phyloP scores from a whole-genome alignment of 2,329 filamentous ascomycete genomes.

The Ascochyta lentis region DNA sequence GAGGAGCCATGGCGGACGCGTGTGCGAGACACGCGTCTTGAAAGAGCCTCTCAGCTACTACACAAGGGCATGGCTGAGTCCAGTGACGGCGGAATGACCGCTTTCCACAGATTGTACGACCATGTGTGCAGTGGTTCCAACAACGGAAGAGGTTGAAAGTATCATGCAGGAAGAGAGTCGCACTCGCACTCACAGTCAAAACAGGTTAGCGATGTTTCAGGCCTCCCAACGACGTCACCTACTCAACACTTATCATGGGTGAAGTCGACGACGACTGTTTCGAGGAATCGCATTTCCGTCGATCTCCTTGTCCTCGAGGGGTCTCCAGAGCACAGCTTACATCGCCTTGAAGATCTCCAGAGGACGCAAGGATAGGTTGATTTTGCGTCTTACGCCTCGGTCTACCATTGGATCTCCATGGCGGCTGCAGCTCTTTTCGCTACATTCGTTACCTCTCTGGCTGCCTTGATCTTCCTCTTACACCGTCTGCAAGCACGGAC shows the following conservation, averaged over 20 bases:
- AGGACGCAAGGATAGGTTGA: too few species aligned
- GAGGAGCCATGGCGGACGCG: not conserved
- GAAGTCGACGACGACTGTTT: not conserved
- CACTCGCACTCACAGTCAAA: not conserved
- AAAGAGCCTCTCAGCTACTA: not conserved
- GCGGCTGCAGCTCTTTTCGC: not conserved
- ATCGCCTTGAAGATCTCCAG: not conserved
- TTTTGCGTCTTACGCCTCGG: not conserved
- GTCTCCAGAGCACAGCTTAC: not conserved
- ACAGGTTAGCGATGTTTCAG: not conserved
- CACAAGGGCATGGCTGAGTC: not conserved
- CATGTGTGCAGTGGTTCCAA: too few species aligned
- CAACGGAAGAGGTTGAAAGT: too few species aligned
- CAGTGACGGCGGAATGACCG: too few species aligned
- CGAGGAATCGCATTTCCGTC: not conserved
- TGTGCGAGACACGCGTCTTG: not conserved
- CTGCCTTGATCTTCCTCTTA: not conserved
- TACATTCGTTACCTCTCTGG: not conserved
- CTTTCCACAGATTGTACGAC: too few species aligned
- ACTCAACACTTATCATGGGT: not conserved
- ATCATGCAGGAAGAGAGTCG: not conserved
- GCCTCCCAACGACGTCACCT: not conserved
- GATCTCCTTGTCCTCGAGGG: not conserved
- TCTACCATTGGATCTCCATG: not conserved
- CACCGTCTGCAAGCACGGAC: slow-evolving; percentile 16